Conservation (phyloP, 805 yeast genomes). For the Starmerella kuoi region DNA sequence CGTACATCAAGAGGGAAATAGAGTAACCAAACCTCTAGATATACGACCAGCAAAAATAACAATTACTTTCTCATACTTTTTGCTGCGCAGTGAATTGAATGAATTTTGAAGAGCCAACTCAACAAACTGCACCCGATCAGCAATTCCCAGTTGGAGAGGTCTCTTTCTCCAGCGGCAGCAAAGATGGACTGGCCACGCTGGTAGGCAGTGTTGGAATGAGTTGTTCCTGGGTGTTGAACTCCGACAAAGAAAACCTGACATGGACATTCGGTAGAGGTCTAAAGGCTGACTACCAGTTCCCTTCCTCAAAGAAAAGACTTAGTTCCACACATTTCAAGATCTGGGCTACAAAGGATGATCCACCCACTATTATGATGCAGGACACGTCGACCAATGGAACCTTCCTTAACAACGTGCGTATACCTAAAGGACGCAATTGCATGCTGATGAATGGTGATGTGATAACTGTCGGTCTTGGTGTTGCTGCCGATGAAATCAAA, state of each 20-base stretch:
- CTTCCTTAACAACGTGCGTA: constrained; percentile 57
- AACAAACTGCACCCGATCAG: constrained; percentile 22
- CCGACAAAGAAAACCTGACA: constrained; percentile 9
- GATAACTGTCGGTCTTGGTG: constrained; percentile 79
- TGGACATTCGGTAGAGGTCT: constrained; percentile 71
- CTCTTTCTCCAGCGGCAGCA: constrained; percentile 12
- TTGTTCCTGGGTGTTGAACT: constrained; percentile 18
- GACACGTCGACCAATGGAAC: constrained; percentile 92
- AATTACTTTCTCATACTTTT: too few relatives aligned
- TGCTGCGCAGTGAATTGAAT: too few relatives aligned
- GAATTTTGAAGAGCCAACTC: constrained; percentile 21
- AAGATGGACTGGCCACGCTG: constrained; percentile 18
- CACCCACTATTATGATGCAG: constrained; percentile 40
- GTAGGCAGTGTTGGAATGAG: constrained; percentile 20
- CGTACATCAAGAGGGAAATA: too few relatives aligned
- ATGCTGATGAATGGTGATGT: constrained; percentile 87
- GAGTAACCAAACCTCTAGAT: too few relatives aligned
- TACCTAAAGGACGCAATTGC: constrained; percentile 68
- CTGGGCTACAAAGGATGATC: constrained; percentile 48
- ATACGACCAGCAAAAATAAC: too few relatives aligned
- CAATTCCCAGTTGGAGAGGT: constrained; percentile 17
- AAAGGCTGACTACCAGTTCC: constrained; percentile 51
- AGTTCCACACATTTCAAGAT: constrained; percentile 65
- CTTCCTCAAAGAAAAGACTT: constrained; percentile 45
- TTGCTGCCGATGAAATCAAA: constrained; percentile 49